Evolutionary conservation across 1,139 yeast genomes (phyloP), one percentile per base, ranked within the genome.

Genomic region (Candida buenavistaensis): DNA sequence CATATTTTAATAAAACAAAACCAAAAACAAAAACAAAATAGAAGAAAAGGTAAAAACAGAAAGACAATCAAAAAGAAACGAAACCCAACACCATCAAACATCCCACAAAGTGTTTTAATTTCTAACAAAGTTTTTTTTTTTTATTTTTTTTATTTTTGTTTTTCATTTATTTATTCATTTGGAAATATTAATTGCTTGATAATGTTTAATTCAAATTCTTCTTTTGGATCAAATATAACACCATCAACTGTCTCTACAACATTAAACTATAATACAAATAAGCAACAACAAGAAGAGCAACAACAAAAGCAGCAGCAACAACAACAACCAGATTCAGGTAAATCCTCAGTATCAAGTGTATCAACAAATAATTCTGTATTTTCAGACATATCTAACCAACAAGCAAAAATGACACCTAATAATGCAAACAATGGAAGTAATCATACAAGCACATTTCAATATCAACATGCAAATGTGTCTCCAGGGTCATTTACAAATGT

Each of bases 271-370:
- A 28, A 8, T 25, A 14, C 19, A 5, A 17, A 17, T 17, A 5
- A 17, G 16, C 27, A 20, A 23, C 32, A 6, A 20, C 27, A 12
- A 11, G 11, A 14, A 11, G 20, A 12, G 5, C 14, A 5, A 4
- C 26, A 20, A 14, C 26, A 4, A 28, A 14, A 9, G n/a, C 4
- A 7, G 15, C 23, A 6, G 16, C 26, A 16, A n/a, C 32, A 28
- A 14, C 11, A 9, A 10, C 30, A 27, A 15, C 30, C 35, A 6
- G 23, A 26, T 19, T 28, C 35, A 10, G 30, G 30, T 6, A 22
- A 30, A n/a, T 30, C 33, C 2, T 30, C 33, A 17, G 14, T 30
- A 7, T 30, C 33, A 17, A 19, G 15, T 14, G 33, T 16, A 7
- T 24, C 19, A 6, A 17, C 33, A 9, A 19, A 11, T 14, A 30